A percentile compares a stretch with the other conserved stretches of the same genome.
These are phyloP conservation scores for Leccinum variabile DNA, from an alignment of 1,284 basidiomycete species.

Conservation along the genomic window DNA sequence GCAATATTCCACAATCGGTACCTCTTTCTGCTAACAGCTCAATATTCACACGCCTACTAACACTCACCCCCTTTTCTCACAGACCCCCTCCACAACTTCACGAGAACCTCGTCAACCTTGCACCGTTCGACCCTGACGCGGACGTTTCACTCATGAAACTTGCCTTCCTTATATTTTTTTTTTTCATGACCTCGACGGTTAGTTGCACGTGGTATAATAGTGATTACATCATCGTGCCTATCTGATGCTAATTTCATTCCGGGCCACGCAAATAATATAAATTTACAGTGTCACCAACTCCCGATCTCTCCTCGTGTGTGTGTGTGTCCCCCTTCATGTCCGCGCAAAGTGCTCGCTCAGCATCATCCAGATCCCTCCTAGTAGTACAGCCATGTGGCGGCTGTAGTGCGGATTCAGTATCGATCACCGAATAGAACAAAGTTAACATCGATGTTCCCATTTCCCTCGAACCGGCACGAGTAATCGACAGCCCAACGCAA, in stretches of 20 bases:
- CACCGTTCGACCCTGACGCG: not conserved
- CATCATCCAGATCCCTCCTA: constrained; percentile 2
- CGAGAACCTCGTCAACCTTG: not conserved
- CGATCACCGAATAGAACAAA: constrained; percentile 14
- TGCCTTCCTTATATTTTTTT: constrained; percentile 1
- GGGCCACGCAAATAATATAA: constrained; percentile 1
- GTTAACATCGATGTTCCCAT: not conserved
- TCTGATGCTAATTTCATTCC: constrained; percentile 26
- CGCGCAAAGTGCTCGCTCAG: constrained; percentile 11
- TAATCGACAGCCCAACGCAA: not conserved
- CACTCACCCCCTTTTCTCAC: constrained; percentile 5
- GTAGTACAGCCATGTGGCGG: constrained; percentile 15
- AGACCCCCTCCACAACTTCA: not conserved
- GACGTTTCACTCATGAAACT: constrained; percentile 3
- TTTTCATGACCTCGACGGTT: constrained; percentile 15
- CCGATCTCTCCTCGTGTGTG: not conserved
- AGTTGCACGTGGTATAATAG: constrained; percentile 27
- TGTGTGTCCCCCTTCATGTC: constrained; percentile 18
- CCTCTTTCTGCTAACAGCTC: constrained; percentile 29
- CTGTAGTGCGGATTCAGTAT: constrained; percentile 16
- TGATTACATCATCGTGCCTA: constrained; percentile 33
- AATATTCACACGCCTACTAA: constrained; percentile 31
- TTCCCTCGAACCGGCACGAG: not conserved
- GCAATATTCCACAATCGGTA: constrained; percentile 42
- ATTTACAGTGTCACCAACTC: not conserved